Base-by-base conservation (phyloP, 768 basidiomycete genomes). In the Rhizopogon vinicolor region DNA sequence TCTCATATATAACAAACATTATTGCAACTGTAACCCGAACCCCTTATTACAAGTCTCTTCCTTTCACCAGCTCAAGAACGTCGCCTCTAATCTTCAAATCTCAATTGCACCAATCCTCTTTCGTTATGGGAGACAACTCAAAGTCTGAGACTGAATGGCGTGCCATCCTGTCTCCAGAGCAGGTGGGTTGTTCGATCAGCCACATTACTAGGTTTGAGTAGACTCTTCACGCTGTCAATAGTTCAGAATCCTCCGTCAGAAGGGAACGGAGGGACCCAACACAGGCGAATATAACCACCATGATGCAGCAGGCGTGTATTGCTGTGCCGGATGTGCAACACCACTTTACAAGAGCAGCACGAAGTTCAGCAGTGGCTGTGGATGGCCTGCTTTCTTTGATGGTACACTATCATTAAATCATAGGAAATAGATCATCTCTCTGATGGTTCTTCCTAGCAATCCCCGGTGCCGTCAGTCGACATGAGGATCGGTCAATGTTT, bases 331-430 rank as follows among this genome's bases (percentile, higher is more conserved):
- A 7, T 96, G 93, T 69, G 78, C 77, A 37, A 84, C 91, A 2
- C 87, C 93, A 1, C 73, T 97, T 48, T 97, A 96, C 76, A 91
- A 86, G 77, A 91, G 89, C 64, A 77, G 76, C 29, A 94, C 92
- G 60, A 97, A 97, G 73, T 97, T 96, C 72, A 80, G 87, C 62
- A 93, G 91, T 56, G 92, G 93, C 7, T 96, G 92, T 64, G 94
- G 94, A 22, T 98, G 94, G 94, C 94, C 95, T n/a, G 92, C 94
- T 1, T 98, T 97, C 79, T 98, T 88, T 67, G 94, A 96, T 66
- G 89, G 89, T 89, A 58, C 54, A 73, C 61, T 8, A 22, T 55
- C 42, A 37, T 29, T 8, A 33, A 33, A 9, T 33, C 2, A 5
- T 25, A 3, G 5, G 8, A 37, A 37, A 37, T 37, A 9, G 4